These are phyloP conservation scores for Calonectria montana DNA, from an alignment of 2,329 filamentous ascomycete genomes.

Conservation along the genomic window DNA sequence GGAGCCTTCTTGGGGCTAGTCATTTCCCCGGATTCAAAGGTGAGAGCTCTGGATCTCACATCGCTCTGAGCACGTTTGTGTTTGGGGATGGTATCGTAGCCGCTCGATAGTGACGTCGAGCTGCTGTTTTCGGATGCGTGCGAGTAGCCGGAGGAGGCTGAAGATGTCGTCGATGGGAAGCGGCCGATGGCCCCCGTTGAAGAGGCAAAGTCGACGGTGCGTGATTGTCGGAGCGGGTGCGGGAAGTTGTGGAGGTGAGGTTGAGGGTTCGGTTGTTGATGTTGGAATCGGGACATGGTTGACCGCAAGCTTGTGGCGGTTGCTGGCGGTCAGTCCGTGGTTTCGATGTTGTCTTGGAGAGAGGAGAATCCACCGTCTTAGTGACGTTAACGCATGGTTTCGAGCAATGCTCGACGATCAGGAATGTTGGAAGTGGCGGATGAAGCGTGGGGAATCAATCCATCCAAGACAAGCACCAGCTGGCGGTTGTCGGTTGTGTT, in stretches of 20 bases:
- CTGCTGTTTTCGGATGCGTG: constrained; percentile 69
- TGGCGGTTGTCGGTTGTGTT: neutral
- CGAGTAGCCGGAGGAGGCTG: constrained; percentile 77
- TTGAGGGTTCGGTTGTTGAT: constrained; percentile 32
- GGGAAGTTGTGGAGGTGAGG: constrained; percentile 29
- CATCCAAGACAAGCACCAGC: constrained; percentile 39
- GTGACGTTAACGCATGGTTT: constrained; percentile 48
- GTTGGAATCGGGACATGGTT: constrained; percentile 61
- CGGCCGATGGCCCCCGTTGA: constrained; percentile 60
- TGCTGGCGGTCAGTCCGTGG: constrained; percentile 34
- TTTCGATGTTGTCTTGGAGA: constrained; percentile 30
- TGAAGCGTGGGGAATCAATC: constrained; percentile 31
- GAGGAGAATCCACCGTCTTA: constrained; percentile 34
- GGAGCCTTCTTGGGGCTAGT: constrained; percentile 57
- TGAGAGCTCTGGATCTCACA: constrained; percentile 65
- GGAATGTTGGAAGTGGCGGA: constrained; percentile 31
- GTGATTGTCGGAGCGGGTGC: constrained; percentile 63
- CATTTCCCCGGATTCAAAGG: constrained; percentile 58
- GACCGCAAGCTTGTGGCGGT: constrained; percentile 37
- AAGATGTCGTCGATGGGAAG: constrained; percentile 77
- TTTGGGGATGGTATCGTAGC: constrained; percentile 58
- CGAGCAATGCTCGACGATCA: constrained; percentile 39
- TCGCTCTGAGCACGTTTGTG: constrained; percentile 85
- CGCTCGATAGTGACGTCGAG: constrained; percentile 78
- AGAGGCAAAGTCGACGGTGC: constrained; percentile 59